phyloP scores from a whole-genome alignment of 208 protist species.

The Leishmania amazonensis region DNA sequence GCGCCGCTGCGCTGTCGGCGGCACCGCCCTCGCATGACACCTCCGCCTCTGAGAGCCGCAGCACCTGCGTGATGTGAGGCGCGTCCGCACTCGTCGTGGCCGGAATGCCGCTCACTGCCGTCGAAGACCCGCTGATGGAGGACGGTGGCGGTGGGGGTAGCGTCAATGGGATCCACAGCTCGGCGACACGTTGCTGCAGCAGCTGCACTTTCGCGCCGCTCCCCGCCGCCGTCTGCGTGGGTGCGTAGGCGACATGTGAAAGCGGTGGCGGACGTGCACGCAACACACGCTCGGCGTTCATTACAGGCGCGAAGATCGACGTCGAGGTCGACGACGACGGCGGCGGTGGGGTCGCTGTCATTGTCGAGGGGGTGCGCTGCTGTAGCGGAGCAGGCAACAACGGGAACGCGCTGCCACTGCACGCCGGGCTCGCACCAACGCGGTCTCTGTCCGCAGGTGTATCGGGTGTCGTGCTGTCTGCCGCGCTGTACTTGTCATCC shows the following conservation, averaged over 20 bases:
- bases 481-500: background rate
- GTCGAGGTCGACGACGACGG: background rate
- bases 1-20: background rate
- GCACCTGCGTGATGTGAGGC: background rate
- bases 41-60: slow-evolving; percentile 1
- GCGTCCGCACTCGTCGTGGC: background rate
- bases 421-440: background rate
- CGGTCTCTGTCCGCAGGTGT: background rate
- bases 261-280: slow-evolving; percentile 16
- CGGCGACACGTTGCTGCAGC: slow-evolving; percentile 23
- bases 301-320: background rate
- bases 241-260: slow-evolving; percentile 19
- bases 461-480: background rate
- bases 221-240: background rate
- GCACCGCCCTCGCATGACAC: background rate
- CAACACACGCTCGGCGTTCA: slow-evolving; percentile 18
- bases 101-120: background rate
- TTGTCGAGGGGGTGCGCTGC: background rate
- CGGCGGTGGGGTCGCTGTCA: background rate
- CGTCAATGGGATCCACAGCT: slow-evolving; percentile 29
- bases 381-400: background rate
- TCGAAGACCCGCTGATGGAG: background rate
- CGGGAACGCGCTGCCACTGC: background rate
- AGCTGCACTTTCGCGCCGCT: background rate
- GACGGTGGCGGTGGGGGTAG: slow-evolving; percentile 3